A percentile compares a stretch with the other conserved stretches of the same genome.
phyloP scores from a whole-genome alignment of 345 rosid genomes.

The Durio zibethinus region DNA sequence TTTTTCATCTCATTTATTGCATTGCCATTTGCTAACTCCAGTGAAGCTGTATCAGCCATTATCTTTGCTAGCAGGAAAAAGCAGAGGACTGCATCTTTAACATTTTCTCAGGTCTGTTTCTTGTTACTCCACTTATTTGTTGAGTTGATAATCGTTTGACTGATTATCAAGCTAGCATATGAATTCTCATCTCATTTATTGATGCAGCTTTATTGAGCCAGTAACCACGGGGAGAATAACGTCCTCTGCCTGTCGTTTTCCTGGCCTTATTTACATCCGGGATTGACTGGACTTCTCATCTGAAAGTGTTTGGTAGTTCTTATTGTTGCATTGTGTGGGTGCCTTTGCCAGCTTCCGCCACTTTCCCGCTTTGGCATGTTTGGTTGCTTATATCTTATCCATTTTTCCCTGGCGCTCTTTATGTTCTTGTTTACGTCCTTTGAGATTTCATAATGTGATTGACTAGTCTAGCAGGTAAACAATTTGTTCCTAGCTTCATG shows the following conservation, averaged over 20 bases:
- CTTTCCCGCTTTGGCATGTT: conserved; percentile 87
- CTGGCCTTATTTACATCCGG: conserved; percentile 72
- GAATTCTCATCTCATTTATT: conserved; percentile 13
- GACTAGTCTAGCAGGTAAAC: not conserved
- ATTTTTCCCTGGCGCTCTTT: conserved; percentile 72
- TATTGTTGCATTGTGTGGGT: conserved; percentile 82
- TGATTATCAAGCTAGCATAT: not conserved
- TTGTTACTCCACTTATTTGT: not conserved
- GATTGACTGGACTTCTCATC: conserved; percentile 96
- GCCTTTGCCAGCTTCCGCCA: conserved; percentile 74
- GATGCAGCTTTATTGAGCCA: conserved; percentile 84
- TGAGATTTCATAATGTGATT: conserved; percentile 33
- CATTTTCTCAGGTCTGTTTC: conserved; percentile 80
- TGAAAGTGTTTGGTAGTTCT: conserved; percentile 83
- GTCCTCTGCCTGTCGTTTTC: conserved; percentile 91
- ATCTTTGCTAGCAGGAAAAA: conserved; percentile 81
- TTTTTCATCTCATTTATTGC: conserved; percentile 94
- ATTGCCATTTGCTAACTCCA: conserved; percentile 87
- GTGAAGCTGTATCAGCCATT: conserved; percentile 93
- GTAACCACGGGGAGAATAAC: conserved; percentile 92
- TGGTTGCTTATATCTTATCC: conserved; percentile 71
- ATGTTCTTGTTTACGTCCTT: conserved; percentile 66
- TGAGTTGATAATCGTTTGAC: not conserved
- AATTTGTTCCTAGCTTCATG: not conserved
- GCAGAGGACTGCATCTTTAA: conserved; percentile 73